Conservation (phyloP, 805 yeast genomes). For the Schwanniomyces occidentalis region DNA sequence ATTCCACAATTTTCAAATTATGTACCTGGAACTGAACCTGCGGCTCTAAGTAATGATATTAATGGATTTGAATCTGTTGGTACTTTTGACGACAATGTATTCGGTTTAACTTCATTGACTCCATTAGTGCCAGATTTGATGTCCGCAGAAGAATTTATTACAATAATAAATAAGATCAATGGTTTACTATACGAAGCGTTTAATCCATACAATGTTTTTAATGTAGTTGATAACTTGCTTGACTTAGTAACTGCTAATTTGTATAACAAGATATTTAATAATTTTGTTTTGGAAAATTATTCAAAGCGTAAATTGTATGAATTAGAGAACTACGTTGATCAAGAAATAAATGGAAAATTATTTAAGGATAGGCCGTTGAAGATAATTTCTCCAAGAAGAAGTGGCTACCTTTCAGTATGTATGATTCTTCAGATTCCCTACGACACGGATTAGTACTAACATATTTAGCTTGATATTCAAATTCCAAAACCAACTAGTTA, state of each 20-base stretch:
- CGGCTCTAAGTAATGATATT: slow-evolving; percentile 41
- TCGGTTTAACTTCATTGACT: slow-evolving; percentile 54
- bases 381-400: slow-evolving; percentile 50
- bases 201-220: slow-evolving; percentile 26
- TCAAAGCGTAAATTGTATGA: slow-evolving; percentile 31
- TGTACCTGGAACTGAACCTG: slow-evolving; percentile 65
- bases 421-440: slow-evolving; percentile 6
- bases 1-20: slow-evolving; percentile 57
- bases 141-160: slow-evolving; percentile 34
- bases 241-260: slow-evolving; percentile 42
- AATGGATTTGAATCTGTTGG: slow-evolving; percentile 39
- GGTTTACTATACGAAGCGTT: slow-evolving; percentile 38
- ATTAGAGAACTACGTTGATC: slow-evolving; percentile 38
- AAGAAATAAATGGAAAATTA: slow-evolving; percentile 16
- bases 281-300: slow-evolving; percentile 14
- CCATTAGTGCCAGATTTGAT: slow-evolving; percentile 37
- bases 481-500: slow-evolving; percentile 37
- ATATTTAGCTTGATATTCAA: slow-evolving; percentile 47
- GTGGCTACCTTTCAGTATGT: slow-evolving; percentile 56
- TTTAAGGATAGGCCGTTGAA: slow-evolving; percentile 20
- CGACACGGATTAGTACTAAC: slow-evolving; percentile 16
- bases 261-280: slow-evolving; percentile 22
- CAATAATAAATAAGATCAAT: slow-evolving; percentile 49
- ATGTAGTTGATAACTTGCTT: slow-evolving; percentile 38
- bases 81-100: slow-evolving; percentile 39